Base-by-base conservation (phyloP, 2,329 filamentous ascomycete species). In the Alternaria dauci region DNA sequence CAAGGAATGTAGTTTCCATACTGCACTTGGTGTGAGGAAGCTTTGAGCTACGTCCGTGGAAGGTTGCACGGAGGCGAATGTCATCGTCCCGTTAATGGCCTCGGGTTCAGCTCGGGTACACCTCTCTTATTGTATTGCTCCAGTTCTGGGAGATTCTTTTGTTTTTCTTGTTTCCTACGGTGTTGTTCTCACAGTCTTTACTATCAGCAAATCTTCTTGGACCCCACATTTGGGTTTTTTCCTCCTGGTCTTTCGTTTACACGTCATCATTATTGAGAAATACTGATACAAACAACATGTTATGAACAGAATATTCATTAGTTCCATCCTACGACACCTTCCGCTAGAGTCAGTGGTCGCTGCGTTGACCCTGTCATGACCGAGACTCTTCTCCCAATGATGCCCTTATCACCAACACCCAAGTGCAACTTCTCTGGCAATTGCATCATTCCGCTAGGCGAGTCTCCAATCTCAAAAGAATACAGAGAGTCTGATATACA, bases 311-410 rank as follows among this genome's bases (percentile, higher is more conserved):
- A 0, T 2, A 2, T 36, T 18, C 1, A 25, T 71, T 47, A 78
- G 55, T 78, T 78, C 75, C 75, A 78, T 3, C 75, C 76, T 52
- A 76, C 70, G 11, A 78, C 71, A 0, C 75, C 76, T 53, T 77
- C 73, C 0, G 74, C 75, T 0, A 78, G 46, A 0, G 60, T 67
- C 52, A 67, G 38, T 2, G 68, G 64, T 1, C 65, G 71, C 20
- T 53, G 56, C 8, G 28, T 61, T 26, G 69, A 70, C 9, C 67
- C 65, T 0, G 58, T 71, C 72, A 78, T 71, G 0, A 78, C 63
- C 3, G 72, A 74, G 0, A 78, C 62, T 20, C 71, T 69, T n/a
- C 76, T 62, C 14, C 76, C 76, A 9, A 78, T 69, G n/a, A 78
- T 72, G 0, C 76, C 76, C 2, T 46, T 58, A 16, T 73, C 72